These are phyloP conservation scores for Populus davidiana DNA, from an alignment of 345 rosid genomes.

Conservation along the genomic window DNA sequence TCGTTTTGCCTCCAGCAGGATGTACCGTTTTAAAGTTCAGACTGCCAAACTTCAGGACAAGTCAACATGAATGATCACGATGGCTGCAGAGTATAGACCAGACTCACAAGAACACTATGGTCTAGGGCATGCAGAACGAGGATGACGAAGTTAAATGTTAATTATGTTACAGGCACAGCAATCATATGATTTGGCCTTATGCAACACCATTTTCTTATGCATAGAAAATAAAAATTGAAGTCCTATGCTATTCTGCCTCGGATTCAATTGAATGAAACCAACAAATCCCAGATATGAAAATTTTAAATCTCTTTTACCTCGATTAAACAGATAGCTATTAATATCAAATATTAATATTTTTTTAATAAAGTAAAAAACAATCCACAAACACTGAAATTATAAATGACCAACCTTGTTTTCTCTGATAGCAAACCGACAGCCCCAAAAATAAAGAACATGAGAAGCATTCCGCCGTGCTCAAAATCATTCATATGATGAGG, in stretches of 20 bases:
- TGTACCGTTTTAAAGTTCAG: not conserved
- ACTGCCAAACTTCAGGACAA: not conserved
- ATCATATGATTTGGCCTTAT: not conserved
- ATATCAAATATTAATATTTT: too few relatives aligned
- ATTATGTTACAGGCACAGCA: too few relatives aligned
- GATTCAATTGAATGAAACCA: not conserved
- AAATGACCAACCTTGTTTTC: slow-evolving; percentile 59
- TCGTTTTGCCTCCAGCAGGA: not conserved
- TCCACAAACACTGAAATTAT: not conserved
- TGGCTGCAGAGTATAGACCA: not conserved
- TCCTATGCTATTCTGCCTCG: not conserved
- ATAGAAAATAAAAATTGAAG: not conserved
- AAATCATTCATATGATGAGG: slow-evolving; percentile 91
- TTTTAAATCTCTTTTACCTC: not conserved
- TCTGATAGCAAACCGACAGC: slow-evolving; percentile 60
- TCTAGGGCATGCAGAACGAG: not conserved
- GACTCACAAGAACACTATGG: not conserved
- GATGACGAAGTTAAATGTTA: not conserved
- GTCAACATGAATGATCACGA: not conserved
- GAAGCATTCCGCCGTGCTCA: slow-evolving; percentile 95
- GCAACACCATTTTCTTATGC: not conserved
- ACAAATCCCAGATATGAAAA: not conserved
- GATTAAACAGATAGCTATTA: too few relatives aligned
- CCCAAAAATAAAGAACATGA: slow-evolving; percentile 89
- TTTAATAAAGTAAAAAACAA: not conserved